phyloP scores from a whole-genome alignment of 768 basidiomycete genomes.

The Leccinum subgranulosum region DNA sequence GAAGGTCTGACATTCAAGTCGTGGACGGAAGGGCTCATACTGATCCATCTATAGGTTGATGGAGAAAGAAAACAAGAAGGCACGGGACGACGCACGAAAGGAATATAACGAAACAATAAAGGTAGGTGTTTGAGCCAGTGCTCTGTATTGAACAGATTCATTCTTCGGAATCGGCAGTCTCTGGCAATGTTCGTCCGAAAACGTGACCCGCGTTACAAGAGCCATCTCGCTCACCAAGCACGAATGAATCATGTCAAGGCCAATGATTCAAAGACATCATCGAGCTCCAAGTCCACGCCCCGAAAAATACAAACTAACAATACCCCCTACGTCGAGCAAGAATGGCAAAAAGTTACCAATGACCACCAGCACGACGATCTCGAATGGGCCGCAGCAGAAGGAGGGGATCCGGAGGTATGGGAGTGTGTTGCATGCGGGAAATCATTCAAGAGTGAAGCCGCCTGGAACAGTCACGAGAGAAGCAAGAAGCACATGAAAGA shows the following conservation, averaged over 20 bases:
- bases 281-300: slow-evolving; percentile 21
- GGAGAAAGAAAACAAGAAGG: slow-evolving; percentile 96
- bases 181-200: slow-evolving; percentile 76
- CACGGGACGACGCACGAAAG: slow-evolving; percentile 77
- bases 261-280: slow-evolving; percentile 31
- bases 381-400: slow-evolving; percentile 73
- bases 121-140: slow-evolving; percentile 43
- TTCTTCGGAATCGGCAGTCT: slow-evolving; percentile 41
- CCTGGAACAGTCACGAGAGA: slow-evolving; percentile 95
- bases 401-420: slow-evolving; percentile 75
- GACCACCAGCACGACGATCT: slow-evolving; percentile 44
- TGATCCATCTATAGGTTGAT: slow-evolving; percentile 54
- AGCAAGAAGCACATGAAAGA: slow-evolving; percentile 93
- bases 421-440: slow-evolving; percentile 96
- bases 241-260: slow-evolving; percentile 35
- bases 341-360: slow-evolving; percentile 75
- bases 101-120: slow-evolving; percentile 93
- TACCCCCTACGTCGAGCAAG: slow-evolving; percentile 72
- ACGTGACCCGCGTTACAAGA: slow-evolving; percentile 86
- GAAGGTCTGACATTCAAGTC: slow-evolving; percentile 50
- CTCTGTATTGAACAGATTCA: neutral
- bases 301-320: slow-evolving; percentile 26
- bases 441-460: slow-evolving; percentile 84
- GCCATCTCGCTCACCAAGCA: slow-evolving; percentile 48
- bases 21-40: neutral